Evolutionary conservation across 768 basidiomycete species (phyloP).

Genomic region (Nidularia pulvinata): DNA sequence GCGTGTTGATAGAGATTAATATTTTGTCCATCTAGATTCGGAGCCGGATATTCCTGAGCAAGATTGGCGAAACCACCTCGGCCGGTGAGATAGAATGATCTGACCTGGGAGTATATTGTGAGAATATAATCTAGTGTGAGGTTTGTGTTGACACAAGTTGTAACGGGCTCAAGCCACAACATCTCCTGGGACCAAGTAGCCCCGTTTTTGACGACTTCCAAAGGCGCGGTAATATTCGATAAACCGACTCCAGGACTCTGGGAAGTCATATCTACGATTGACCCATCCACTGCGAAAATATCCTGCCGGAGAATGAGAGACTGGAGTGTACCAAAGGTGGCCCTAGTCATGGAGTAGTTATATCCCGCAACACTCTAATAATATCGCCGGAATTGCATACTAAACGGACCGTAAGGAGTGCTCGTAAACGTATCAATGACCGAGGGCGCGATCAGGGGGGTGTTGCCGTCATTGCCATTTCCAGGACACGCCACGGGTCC

Average conservation of each 20-base stretch:
- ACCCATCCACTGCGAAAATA: constrained; percentile 12
- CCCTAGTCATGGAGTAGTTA: constrained; percentile 4
- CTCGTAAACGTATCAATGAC: constrained; percentile 11
- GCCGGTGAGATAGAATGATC: constrained; percentile 11
- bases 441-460: constrained; percentile 8
- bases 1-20: constrained; percentile 13
- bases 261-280: constrained; percentile 12
- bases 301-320: constrained; percentile 13
- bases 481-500: constrained; percentile 12
- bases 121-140: constrained; percentile 14
- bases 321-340: constrained; percentile 2
- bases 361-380: constrained; percentile 7
- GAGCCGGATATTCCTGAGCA: constrained; percentile 5
- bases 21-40: constrained; percentile 14
- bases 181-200: constrained; percentile 15
- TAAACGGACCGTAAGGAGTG: constrained; percentile 14
- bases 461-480: constrained; percentile 6
- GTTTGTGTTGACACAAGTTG: constrained; percentile 17
- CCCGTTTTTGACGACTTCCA: neutral
- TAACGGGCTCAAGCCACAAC: constrained; percentile 18
- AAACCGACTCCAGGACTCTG: constrained; percentile 7
- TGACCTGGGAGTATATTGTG: neutral
- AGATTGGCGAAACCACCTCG: constrained; percentile 14
- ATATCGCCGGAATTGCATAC: constrained; percentile 15
- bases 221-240: neutral